These are phyloP conservation scores for Tuber calosporum DNA, from an alignment of 495 filamentous ascomycete genomes.

Conservation along the genomic window DNA sequence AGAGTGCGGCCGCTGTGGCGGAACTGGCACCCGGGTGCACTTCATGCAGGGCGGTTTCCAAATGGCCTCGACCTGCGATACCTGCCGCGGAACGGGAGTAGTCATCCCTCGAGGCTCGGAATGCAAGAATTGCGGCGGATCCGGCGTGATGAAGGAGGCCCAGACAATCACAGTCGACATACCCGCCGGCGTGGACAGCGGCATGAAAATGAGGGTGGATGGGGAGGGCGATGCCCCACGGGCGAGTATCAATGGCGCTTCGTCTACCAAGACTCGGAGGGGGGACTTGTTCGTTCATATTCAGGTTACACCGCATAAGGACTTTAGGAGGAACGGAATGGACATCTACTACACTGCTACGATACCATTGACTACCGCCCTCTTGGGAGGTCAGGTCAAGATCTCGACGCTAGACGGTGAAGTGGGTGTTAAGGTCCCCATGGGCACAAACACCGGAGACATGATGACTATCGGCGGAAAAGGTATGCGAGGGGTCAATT, in stretches of 20 bases:
- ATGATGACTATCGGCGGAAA: constrained; percentile 75
- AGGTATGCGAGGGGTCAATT: constrained; percentile 78
- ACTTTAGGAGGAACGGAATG: constrained; percentile 75
- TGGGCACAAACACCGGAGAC: constrained; percentile 88
- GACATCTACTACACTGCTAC: constrained; percentile 88
- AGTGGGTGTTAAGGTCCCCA: constrained; percentile 77
- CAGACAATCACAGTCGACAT: constrained; percentile 82
- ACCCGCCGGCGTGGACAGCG: constrained; percentile 88
- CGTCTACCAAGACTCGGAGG: constrained; percentile 54
- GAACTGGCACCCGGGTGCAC: constrained; percentile 78
- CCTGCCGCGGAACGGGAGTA: constrained; percentile 69
- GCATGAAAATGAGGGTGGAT: constrained; percentile 74
- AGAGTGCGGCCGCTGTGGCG: constrained; percentile 71
- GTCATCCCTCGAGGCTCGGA: constrained; percentile 66
- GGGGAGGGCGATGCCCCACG: constrained; percentile 77
- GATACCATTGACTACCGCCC: constrained; percentile 84
- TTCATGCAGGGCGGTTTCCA: constrained; percentile 89
- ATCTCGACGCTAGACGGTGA: constrained; percentile 86
- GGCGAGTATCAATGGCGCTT: constrained; percentile 49
- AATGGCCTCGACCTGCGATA: constrained; percentile 78
- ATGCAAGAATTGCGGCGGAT: constrained; percentile 68
- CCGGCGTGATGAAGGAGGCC: constrained; percentile 68
- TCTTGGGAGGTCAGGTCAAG: constrained; percentile 80
- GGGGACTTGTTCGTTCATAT: constrained; percentile 88
- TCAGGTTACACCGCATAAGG: constrained; percentile 70